Evolutionary conservation across 345 rosid genomes (phyloP).

Genomic region (Kandelia obovata): DNA sequence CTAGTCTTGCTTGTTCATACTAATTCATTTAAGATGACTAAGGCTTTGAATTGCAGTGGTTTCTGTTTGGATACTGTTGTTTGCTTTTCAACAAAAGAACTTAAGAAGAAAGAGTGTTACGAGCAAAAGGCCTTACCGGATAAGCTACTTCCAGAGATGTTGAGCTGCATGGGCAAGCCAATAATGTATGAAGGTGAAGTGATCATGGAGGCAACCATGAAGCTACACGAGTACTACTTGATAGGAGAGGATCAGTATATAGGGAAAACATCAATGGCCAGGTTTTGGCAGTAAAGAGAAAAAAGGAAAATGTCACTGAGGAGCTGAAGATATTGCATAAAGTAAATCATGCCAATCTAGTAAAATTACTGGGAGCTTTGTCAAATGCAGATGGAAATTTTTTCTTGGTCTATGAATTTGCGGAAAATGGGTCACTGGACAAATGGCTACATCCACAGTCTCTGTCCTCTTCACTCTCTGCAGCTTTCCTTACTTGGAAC

Average conservation of each 20-base stretch:
- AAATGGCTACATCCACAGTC: conserved; percentile 44
- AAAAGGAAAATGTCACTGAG: conserved; percentile 38
- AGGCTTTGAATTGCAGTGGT: conserved; percentile 24
- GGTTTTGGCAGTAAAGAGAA: conserved; percentile 47
- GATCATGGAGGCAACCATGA: conserved; percentile 47
- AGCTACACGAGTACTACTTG: conserved; percentile 35
- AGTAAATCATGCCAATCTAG: conserved; percentile 62
- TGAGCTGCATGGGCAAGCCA: conserved; percentile 49
- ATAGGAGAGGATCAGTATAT: conserved; percentile 48
- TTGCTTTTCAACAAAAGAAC: conserved; percentile 34
- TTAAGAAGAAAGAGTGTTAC: conserved; percentile 13
- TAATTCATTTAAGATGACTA: conserved; percentile 9
- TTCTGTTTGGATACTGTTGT: conserved; percentile 39
- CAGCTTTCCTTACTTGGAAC: conserved; percentile 39
- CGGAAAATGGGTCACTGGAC: conserved; percentile 52
- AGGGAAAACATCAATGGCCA: conserved; percentile 43
- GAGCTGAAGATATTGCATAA: conserved; percentile 53
- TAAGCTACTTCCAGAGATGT: conserved; percentile 53
- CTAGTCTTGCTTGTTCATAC: conserved; percentile 21
- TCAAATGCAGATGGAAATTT: conserved; percentile 30
- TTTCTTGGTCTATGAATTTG: conserved; percentile 62
- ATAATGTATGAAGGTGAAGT: conserved; percentile 35
- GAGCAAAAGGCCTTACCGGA: conserved; percentile 36
- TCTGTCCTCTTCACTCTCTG: conserved; percentile 26
- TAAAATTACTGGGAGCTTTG: conserved; percentile 52